Conservation (phyloP, 345 rosid species). For the Eutrema yunnanense region DNA sequence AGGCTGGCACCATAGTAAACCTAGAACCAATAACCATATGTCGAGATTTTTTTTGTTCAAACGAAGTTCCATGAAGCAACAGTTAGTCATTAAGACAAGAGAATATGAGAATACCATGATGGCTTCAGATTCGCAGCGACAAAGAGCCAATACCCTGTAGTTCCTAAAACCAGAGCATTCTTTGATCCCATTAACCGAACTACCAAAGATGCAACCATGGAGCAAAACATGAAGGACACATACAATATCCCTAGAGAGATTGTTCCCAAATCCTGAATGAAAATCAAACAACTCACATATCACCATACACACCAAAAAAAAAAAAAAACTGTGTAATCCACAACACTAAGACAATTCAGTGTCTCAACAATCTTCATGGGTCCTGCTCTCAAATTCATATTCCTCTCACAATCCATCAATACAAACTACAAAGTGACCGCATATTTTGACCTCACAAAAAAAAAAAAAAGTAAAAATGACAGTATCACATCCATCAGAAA, state of each 20-base stretch:
- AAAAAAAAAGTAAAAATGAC: too few species aligned
- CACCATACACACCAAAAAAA: not conserved
- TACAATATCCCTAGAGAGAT: conserved; percentile 83
- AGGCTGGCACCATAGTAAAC: conserved; percentile 85
- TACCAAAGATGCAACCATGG: conserved; percentile 73
- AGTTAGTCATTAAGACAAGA: not conserved
- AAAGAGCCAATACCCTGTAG: conserved; percentile 86
- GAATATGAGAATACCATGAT: conserved; percentile 50
- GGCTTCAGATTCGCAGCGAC: conserved; percentile 84
- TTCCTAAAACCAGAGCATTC: conserved; percentile 79
- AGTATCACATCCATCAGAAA: not conserved
- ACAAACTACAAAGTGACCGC: not conserved
- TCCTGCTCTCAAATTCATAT: not conserved
- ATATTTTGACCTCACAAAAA: not conserved
- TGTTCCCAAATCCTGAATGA: conserved; percentile 71
- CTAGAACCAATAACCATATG: conserved; percentile 27
- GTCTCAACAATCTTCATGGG: not conserved
- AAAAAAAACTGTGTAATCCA: not conserved
- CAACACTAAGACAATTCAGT: not conserved
- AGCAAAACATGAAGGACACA: conserved; percentile 77
- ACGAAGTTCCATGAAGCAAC: not conserved
- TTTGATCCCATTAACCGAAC: conserved; percentile 75
- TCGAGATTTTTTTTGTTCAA: too few species aligned
- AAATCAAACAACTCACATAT: not conserved
- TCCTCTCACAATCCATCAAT: not conserved